Conservation (phyloP, 2,329 filamentous ascomycete genomes). For the Dendrostoma leiphaemia region DNA sequence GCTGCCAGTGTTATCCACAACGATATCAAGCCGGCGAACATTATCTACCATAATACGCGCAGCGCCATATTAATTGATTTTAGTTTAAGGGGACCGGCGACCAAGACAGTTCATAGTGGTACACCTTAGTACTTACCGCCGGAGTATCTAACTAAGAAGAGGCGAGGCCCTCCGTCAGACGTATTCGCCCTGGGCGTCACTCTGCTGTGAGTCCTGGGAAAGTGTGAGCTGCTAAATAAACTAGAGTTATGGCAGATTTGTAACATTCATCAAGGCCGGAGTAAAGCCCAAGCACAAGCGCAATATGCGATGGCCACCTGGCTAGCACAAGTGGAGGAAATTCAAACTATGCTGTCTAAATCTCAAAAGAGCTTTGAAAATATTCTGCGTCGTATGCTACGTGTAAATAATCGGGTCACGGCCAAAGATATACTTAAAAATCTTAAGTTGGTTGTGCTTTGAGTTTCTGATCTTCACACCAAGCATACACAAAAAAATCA, state of each 20-base stretch:
- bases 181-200: background rate
- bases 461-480: no score
- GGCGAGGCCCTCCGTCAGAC: background rate
- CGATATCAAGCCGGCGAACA: background rate
- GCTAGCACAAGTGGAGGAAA: no score
- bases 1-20: background rate
- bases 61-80: background rate
- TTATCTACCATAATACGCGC: background rate
- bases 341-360: no score
- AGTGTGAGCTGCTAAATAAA: background rate
- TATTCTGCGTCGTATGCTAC: no score
- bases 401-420: no score
- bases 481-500: no score
- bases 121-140: background rate
- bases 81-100: background rate
- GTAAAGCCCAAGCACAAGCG: no score
- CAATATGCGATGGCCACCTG: no score
- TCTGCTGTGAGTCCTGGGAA: background rate
- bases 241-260: background rate
- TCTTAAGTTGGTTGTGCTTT: no score
- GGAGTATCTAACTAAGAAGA: background rate
- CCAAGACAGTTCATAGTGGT: background rate
- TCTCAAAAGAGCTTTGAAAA: no score
- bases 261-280: no score
- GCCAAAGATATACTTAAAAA: no score